Conservation (phyloP, 2,329 filamentous ascomycete genomes). For the Epichloe bromicola region DNA sequence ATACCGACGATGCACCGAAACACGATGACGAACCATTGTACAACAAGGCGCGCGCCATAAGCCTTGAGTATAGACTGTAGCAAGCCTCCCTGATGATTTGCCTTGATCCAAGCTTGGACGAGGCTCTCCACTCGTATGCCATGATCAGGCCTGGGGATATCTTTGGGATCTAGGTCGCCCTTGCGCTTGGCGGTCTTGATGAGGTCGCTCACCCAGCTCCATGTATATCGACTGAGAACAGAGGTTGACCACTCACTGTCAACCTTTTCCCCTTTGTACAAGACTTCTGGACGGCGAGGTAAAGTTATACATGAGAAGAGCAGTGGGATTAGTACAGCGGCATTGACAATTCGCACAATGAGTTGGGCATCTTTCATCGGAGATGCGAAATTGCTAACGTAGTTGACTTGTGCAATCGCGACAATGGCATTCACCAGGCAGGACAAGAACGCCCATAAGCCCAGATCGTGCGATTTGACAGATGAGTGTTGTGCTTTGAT, state of each 20-base stretch:
- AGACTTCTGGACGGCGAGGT: conserved; percentile 57
- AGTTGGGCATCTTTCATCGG: conserved; percentile 28
- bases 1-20: conserved; percentile 47
- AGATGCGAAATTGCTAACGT: conserved; percentile 18
- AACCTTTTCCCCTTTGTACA: conserved; percentile 42
- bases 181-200: conserved; percentile 43
- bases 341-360: conserved; percentile 31
- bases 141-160: conserved; percentile 49
- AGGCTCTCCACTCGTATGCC: conserved; percentile 37
- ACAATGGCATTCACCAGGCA: conserved; percentile 29
- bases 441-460: conserved; percentile 37
- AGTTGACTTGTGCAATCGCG: conserved; percentile 31
- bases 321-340: conserved; percentile 31
- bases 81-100: conserved; percentile 35
- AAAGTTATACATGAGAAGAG: conserved; percentile 38
- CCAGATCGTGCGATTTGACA: conserved; percentile 40
- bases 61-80: conserved; percentile 47
- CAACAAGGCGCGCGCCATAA: conserved; percentile 40
- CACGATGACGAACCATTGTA: conserved; percentile 47
- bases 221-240: conserved; percentile 49
- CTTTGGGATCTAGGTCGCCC: conserved; percentile 45
- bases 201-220: conserved; percentile 47
- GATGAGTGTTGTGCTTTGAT: conserved; percentile 36
- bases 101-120: conserved; percentile 35
- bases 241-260: conserved; percentile 51